Evolutionary conservation across 2,329 filamentous ascomycete species (phyloP).

Genomic region (Beauveria sp.): DNA sequence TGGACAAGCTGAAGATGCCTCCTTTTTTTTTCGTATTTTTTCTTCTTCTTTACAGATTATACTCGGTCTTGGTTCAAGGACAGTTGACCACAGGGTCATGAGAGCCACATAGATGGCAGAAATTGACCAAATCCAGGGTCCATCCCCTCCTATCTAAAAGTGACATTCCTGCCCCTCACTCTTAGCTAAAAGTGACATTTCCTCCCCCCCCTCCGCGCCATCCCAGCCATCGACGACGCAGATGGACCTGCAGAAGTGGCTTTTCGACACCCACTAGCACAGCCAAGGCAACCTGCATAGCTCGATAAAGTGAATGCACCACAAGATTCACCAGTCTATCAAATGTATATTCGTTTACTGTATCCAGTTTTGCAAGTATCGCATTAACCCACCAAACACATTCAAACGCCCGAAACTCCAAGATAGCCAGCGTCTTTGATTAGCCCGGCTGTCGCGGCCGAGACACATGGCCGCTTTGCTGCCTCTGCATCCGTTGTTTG

Average conservation of each 20-base stretch:
- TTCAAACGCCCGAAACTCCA: constrained; percentile 1
- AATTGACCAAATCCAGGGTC: too few relatives aligned
- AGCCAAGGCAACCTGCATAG: background rate
- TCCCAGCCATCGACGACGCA: background rate
- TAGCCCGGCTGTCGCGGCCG: background rate
- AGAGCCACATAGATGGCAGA: background rate
- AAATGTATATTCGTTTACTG: background rate
- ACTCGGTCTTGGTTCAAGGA: too few relatives aligned
- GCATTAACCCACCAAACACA: background rate
- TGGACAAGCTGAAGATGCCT: background rate
- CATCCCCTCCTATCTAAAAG: too few relatives aligned
- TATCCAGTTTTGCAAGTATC: background rate
- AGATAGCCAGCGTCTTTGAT: too few relatives aligned
- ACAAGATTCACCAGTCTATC: too few relatives aligned
- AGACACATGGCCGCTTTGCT: background rate
- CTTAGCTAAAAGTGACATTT: too few relatives aligned
- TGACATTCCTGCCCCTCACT: too few relatives aligned
- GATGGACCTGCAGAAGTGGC: background rate
- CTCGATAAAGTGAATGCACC: background rate
- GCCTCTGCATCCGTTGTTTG: background rate
- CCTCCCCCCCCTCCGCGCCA: too few relatives aligned
- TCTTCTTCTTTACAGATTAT: too few relatives aligned
- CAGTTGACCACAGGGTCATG: too few relatives aligned
- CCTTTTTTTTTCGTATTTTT: background rate
- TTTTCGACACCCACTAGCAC: background rate